Conservation (phyloP, 2,329 filamentous ascomycete species). For the Neophaeococcomyces aloes region DNA sequence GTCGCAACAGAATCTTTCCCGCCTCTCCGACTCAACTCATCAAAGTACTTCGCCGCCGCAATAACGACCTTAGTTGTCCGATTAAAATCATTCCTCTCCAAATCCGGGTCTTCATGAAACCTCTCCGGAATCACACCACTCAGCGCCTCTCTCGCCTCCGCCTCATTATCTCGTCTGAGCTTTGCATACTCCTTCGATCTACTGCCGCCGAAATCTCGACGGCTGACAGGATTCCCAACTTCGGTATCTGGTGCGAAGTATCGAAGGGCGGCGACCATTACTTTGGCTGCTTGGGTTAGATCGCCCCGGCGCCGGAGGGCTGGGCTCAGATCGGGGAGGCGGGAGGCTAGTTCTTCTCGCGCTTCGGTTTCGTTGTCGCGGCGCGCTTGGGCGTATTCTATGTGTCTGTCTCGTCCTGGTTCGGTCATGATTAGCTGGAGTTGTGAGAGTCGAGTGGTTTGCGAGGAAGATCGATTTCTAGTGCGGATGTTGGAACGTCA, state of each 20-base stretch:
- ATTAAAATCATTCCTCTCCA: slow-evolving; percentile 1
- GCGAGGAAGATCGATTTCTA: no score
- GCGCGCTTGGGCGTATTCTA: background rate
- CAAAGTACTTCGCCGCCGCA: background rate
- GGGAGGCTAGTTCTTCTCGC: background rate
- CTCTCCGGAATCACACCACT: background rate
- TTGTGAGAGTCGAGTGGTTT: no score
- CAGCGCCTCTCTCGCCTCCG: background rate
- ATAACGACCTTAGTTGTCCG: slow-evolving; percentile 2
- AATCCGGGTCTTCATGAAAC: background rate
- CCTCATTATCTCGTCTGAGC: slow-evolving; percentile 3
- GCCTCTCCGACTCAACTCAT: background rate
- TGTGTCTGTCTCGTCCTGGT: no score
- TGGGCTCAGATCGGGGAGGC: background rate
- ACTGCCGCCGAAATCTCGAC: no score
- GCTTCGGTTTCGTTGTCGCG: background rate
- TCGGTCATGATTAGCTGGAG: no score
- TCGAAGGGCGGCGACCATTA: background rate
- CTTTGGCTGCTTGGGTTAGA: background rate
- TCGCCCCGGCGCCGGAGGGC: background rate
- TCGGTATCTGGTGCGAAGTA: no score
- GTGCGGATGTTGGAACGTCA: no score
- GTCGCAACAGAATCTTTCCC: background rate
- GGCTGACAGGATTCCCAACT: no score
- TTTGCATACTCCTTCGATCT: background rate